Conservation (phyloP, 495 filamentous ascomycete species). For the Clohesyomyces aquaticus region DNA sequence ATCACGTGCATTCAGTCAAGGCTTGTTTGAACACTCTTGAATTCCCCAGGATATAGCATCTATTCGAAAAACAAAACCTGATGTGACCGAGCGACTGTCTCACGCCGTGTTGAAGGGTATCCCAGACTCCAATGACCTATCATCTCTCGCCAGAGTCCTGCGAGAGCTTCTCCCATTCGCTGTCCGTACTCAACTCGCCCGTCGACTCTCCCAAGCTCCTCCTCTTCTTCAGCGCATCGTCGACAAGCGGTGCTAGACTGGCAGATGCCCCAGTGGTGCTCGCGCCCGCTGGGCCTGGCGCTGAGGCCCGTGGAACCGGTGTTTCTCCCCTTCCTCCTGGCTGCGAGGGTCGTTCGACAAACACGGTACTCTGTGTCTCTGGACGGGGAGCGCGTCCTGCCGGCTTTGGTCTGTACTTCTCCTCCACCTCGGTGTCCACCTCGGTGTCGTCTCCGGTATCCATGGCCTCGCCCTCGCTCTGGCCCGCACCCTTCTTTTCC, state of each 20-base stretch:
- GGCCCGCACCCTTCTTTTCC: conserved; percentile 43
- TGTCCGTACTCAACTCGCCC: conserved; percentile 50
- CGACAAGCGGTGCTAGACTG: conserved; percentile 23
- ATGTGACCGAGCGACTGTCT: conserved; percentile 4
- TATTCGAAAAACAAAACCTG: conserved; percentile 6
- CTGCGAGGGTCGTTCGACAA: conserved; percentile 33
- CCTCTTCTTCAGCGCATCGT: conserved; percentile 39
- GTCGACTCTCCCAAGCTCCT: conserved; percentile 37
- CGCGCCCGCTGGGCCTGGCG: conserved; percentile 18
- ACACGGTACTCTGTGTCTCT: conserved; percentile 37
- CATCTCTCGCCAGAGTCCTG: conserved; percentile 37
- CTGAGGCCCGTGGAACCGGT: conserved; percentile 7
- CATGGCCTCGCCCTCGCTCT: conserved; percentile 43
- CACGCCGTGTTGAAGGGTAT: conserved; percentile 11
- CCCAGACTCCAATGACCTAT: conserved; percentile 6
- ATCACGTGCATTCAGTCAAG: conserved; percentile 12
- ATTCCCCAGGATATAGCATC: neutral
- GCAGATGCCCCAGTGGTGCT: conserved; percentile 28
- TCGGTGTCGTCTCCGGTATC: conserved; percentile 44
- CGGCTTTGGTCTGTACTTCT: conserved; percentile 32
- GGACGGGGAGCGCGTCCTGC: conserved; percentile 28
- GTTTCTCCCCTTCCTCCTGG: conserved; percentile 12
- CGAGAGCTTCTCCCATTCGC: conserved; percentile 53
- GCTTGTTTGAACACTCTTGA: neutral
- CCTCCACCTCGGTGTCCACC: conserved; percentile 37